Conservation (phyloP, 1,284 basidiomycete genomes). For the Fomitopsis pinicola region DNA sequence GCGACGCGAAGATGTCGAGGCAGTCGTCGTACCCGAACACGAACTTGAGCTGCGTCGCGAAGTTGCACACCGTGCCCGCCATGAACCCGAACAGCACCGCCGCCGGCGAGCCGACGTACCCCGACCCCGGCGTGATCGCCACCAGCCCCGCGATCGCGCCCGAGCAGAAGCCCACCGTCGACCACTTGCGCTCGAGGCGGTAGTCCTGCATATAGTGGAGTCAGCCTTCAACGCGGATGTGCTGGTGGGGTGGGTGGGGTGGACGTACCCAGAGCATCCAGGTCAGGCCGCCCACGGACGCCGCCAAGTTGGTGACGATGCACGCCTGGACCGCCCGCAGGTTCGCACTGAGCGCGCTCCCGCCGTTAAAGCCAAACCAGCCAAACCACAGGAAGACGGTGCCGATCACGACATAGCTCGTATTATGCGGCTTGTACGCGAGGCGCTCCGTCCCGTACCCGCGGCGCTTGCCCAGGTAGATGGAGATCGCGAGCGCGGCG, state of each 20-base stretch:
- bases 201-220: conserved; percentile 56
- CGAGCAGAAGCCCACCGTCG: conserved; percentile 93
- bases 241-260: conserved; percentile 29
- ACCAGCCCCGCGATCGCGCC: conserved; percentile 90
- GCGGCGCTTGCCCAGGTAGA: conserved; percentile 88
- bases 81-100: conserved; percentile 84
- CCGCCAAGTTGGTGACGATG: conserved; percentile 90
- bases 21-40: conserved; percentile 71
- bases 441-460: conserved; percentile 92
- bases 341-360: conserved; percentile 82
- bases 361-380: conserved; percentile 96
- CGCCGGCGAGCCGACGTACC: conserved; percentile 84
- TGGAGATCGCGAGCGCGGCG: conserved; percentile 86
- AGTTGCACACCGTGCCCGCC: conserved; percentile 86
- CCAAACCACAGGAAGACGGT: conserved; percentile 97
- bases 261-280: conserved; percentile 83
- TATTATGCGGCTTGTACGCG: conserved; percentile 87
- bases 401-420: conserved; percentile 86
- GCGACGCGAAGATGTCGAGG: conserved; percentile 89
- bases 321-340: conserved; percentile 86
- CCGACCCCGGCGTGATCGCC: conserved; percentile 89
- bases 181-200: conserved; percentile 91
- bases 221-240: neutral
- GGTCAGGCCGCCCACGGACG: conserved; percentile 82
- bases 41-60: conserved; percentile 92